Evolutionary conservation across 2,329 filamentous ascomycete genomes (phyloP).

Genomic region (Neonectria coccinea): DNA sequence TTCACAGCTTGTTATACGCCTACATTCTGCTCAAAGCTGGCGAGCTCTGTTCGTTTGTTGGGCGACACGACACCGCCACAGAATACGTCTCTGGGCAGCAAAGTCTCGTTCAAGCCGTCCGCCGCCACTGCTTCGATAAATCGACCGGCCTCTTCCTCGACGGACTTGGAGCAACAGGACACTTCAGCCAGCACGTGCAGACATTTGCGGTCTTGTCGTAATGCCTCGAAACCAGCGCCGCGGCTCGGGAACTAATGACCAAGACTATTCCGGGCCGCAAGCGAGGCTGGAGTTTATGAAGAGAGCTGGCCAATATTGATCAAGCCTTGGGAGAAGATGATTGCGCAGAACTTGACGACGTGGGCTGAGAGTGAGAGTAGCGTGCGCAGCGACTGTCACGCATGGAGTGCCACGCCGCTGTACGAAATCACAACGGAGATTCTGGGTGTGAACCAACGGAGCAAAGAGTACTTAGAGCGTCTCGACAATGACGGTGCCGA

Average conservation of each 20-base stretch:
- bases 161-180: background rate
- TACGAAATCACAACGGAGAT: conserved; percentile 20
- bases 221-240: conserved; percentile 4
- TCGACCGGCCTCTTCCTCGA: conserved; percentile 16
- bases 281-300: conserved; percentile 17
- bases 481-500: background rate
- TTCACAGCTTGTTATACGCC: conserved; percentile 23
- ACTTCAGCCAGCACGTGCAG: conserved; percentile 25
- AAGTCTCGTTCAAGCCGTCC: conserved; percentile 14
- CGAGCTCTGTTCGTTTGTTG: conserved; percentile 18
- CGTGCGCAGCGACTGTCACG: conserved; percentile 23
- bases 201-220: conserved; percentile 15
- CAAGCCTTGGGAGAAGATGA: conserved; percentile 23
- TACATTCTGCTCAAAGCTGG: conserved; percentile 19
- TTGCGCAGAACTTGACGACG: conserved; percentile 21
- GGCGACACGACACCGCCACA: conserved; percentile 11
- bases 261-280: conserved; percentile 19
- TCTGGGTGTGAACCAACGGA: conserved; percentile 12
- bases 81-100: conserved; percentile 21
- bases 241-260: conserved; percentile 14
- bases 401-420: conserved; percentile 14
- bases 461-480: conserved; percentile 15
- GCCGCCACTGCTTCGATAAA: conserved; percentile 8
- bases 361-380: conserved; percentile 28
- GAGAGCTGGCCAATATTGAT: conserved; percentile 21